Evolutionary conservation across 106 monocot genomes (phyloP), one percentile per base, ranked within the genome.

Genomic region (Gastrodia elata): DNA sequence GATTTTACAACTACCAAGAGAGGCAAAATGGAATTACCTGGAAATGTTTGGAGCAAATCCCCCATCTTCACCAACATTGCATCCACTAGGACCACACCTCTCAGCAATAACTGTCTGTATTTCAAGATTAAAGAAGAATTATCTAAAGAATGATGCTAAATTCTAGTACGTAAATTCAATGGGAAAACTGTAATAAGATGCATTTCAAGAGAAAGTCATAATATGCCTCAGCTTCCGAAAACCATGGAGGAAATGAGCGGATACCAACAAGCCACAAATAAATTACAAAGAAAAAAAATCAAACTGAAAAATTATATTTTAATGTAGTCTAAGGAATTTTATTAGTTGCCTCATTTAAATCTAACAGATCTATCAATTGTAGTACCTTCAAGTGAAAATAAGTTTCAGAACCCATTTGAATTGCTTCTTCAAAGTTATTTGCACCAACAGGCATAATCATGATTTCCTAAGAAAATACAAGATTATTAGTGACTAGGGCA

Each of bases 361-460:
- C 35, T 16, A 67, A 2, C 18, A 37, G 1, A 33, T 59, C 22
- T 20, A 37, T 74, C 32, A 40, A n/a, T 68, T 22, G 56, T 70
- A 74, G 71, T 91, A 93, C 98, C 98, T 91, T 99, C 16, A 99
- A 83, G 70, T 99, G 85, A 81, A 88, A 91, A 83, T 93, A 99
- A 15, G 89, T 91, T 80, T 99, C 98, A 56, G 86, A 80, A 71
- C 88, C 88, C 93, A 99, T 99, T 68, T 91, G 91, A 80, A 99
- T 78, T 73, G 93, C 98, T 73, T 99, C 93, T 59, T 85, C 88
- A 71, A 93, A 99, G 71, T 70, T 89, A 77, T 68, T 87, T 48
- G 98, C 98, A 72, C 88, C 88, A 75, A 91, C 43, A 72, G 98
- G 98, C 49, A 99, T 77, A 72, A 93, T 93, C 98, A 99, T 99